Evolutionary conservation across 805 yeast genomes (phyloP), one percentile per base, ranked within the genome.

Genomic region (Tetrapisispora taiwanensis): DNA sequence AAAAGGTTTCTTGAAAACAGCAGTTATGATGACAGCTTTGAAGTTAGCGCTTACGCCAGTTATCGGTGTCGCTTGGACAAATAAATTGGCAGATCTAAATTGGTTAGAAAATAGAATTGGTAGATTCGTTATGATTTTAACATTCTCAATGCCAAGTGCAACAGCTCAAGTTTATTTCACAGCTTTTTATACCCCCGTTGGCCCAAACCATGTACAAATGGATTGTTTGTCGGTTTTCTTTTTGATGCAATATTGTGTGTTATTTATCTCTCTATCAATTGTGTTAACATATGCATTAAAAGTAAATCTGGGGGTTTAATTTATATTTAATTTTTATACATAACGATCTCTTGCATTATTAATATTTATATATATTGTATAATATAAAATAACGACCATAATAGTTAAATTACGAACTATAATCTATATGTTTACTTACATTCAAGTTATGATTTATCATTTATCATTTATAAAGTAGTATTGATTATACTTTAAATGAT

Each of bases 131-230:
- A 71, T 83, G 55, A 81, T 83, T 28, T 69, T 89, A 27, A 78
- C 81, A 12, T 84, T 79, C 60, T 81, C 90, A 0, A 74, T 86
- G 46, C 97, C 97, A 0, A 81, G 85, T 42, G 94, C 96, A 0
- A 90, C 97, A 0, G 73, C 92, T 0, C 81, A 87, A 55, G 81
- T 90, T 14, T 90, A 88, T 62, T 73, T 89, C 51, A 89, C 97
- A 2, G 90, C 95, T 2, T 79, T 86, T 56, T 85, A 81, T 62
- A 79, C 89, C 1, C 94, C 92, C 15, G 76, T 82, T 7, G 71
- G 67, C 4, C 71, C 70, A 3, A 65, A 66, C 1, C 72, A 68
- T 36, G 20, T 52, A 4, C 89, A 86, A 60, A 78, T 87, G 78
- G 94, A 88, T 55, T 81, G 90, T 56, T 68, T 88, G 45, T 88